phyloP scores from a whole-genome alignment of 1,284 basidiomycete species.

The Clitocybe nebularis region DNA sequence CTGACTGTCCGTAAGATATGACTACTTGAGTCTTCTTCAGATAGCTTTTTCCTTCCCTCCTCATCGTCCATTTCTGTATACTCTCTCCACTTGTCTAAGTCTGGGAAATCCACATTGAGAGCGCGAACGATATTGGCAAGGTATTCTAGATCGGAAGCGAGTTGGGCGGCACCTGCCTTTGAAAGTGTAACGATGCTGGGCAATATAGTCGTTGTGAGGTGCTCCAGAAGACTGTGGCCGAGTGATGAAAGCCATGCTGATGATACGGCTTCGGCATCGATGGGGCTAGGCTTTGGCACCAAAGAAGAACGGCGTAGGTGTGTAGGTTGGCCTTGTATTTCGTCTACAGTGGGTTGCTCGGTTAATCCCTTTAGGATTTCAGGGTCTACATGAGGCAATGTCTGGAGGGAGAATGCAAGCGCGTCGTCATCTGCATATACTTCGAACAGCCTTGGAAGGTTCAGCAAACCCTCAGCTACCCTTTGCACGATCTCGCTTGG shows the following conservation, averaged over 20 bases:
- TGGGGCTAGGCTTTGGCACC: slow-evolving; percentile 27
- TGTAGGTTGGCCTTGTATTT: slow-evolving; percentile 23
- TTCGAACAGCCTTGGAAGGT: slow-evolving; percentile 91
- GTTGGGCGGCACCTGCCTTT: slow-evolving; percentile 71
- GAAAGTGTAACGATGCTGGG: slow-evolving; percentile 60
- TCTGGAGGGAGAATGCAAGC: slow-evolving; percentile 84
- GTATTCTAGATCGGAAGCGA: slow-evolving; percentile 87
- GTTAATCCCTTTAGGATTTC: slow-evolving; percentile 50
- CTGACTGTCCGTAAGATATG: slow-evolving; percentile 39
- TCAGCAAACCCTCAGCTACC: slow-evolving; percentile 89
- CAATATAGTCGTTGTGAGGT: slow-evolving; percentile 67
- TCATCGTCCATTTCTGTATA: slow-evolving; percentile 59
- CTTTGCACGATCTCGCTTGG: slow-evolving; percentile 87
- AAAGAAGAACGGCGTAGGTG: slow-evolving; percentile 36
- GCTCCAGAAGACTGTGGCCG: slow-evolving; percentile 72
- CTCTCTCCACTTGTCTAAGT: slow-evolving; percentile 72
- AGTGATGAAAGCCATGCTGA: slow-evolving; percentile 89
- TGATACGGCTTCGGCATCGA: slow-evolving; percentile 75
- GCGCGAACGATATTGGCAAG: slow-evolving; percentile 88
- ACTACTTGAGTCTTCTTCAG: slow-evolving; percentile 31
- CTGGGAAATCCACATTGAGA: slow-evolving; percentile 80
- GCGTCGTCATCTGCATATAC: slow-evolving; percentile 91
- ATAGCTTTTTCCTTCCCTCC: slow-evolving; percentile 39
- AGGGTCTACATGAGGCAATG: slow-evolving; percentile 63
- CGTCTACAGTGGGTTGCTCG: slow-evolving; percentile 31